Evolutionary conservation across 495 filamentous ascomycete species (phyloP), one percentile per base, ranked within the genome.

Genomic region (Chaetomium tenue): DNA sequence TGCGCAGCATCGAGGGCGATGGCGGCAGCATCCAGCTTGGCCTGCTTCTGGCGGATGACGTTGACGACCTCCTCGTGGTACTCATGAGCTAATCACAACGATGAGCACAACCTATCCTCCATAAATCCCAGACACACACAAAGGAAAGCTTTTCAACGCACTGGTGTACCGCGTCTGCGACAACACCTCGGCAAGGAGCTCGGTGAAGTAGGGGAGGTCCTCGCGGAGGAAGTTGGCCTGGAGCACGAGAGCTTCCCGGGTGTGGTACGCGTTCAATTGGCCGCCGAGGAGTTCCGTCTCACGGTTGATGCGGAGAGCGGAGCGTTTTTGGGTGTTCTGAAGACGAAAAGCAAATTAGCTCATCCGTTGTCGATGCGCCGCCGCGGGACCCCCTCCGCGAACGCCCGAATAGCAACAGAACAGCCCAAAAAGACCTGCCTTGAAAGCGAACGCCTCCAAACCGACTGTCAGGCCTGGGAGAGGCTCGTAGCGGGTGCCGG

Each of bases 201-300:
- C 94, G 74, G 91, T 86, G 79, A 97, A 99, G 86, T 98, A 99
- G 66, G 94, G 93, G 65, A 99, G 87, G 69, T 99, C 92, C 72
- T 93, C 87, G 74, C 92, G 85, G 62, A 99, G 85, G 84, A 98
- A 98, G 77, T 91, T 96, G 74, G 94, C 89, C 76, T 90, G 86
- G 70, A 98, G 79, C 68, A 98, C 86, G 63, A 99, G 78, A 70
- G 93, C 93, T 80, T 99, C 94, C 72, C 92, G 87, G 68, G 93
- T 90, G 81, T 96, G 91, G 78, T 89, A 88, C 58, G 94, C 81
- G 69, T 79, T 82, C 77, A 97, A 85, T 82, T 91, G 86, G 70
- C 90, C 90, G 68, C 94, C 94, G 67, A 98, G 84, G 68, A 99
- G 88, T 81, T 99, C 94, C 68, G 88, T 82, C 83, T 99, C 94